Evolutionary conservation across 2,329 filamentous ascomycete species (phyloP).

Genomic region (Neonectria ditissima): DNA sequence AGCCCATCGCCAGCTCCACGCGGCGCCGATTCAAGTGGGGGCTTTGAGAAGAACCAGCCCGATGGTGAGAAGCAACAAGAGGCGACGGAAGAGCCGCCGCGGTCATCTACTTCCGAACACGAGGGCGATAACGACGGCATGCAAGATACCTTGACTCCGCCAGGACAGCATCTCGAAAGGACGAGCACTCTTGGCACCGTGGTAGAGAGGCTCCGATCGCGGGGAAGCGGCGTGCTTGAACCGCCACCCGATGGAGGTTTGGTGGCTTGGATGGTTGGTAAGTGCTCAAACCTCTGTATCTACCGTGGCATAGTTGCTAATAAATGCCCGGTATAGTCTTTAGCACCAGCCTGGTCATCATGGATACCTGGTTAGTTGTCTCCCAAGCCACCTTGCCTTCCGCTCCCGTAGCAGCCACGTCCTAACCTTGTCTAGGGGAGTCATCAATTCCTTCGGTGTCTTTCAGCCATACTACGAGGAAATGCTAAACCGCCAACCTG

Average conservation of each 20-base stretch:
- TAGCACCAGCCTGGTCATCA: slow-evolving; percentile 56
- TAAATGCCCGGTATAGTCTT: slow-evolving; percentile 23
- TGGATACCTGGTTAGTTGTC: slow-evolving; percentile 59
- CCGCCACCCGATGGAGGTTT: slow-evolving; percentile 64
- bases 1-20: not conserved
- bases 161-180: slow-evolving; percentile 10
- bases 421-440: slow-evolving; percentile 52
- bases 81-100: slow-evolving; percentile 7
- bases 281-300: slow-evolving; percentile 21
- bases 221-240: slow-evolving; percentile 35
- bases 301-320: not conserved
- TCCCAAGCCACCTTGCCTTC: not conserved
- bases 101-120: not conserved
- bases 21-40: slow-evolving; percentile 8
- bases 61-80: slow-evolving; percentile 12
- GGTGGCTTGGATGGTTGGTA: slow-evolving; percentile 60
- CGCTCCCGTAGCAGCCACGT: not conserved
- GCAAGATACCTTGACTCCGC: slow-evolving; percentile 4
- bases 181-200: slow-evolving; percentile 21
- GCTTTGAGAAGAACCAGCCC: slow-evolving; percentile 5
- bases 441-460: slow-evolving; percentile 66
- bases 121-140: slow-evolving; percentile 3
- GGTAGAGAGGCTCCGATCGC: slow-evolving; percentile 17
- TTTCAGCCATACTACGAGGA: slow-evolving; percentile 65
- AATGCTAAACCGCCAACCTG: slow-evolving; percentile 18